phyloP scores from a whole-genome alignment of 371 early-diverging fungal species.

The Mucor piriformis region DNA sequence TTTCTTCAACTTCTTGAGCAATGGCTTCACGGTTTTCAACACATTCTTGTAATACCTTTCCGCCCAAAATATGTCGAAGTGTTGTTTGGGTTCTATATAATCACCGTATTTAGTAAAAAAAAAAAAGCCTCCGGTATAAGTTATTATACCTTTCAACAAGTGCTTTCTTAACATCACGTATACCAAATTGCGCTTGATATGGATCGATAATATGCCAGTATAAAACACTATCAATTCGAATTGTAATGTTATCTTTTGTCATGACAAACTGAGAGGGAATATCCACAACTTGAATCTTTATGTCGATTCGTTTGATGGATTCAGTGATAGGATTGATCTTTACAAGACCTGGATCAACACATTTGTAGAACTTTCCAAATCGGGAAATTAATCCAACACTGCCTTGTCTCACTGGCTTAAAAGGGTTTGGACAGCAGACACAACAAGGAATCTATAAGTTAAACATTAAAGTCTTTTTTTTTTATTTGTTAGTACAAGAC shows the following conservation, averaged over 20 bases:
- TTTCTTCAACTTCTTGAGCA: constrained; percentile 76
- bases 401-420: constrained; percentile 68
- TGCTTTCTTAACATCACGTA: constrained; percentile 74
- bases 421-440: constrained; percentile 80
- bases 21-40: constrained; percentile 91
- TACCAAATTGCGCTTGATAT: constrained; percentile 77
- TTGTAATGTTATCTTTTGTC: constrained; percentile 86
- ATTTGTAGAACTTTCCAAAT: constrained; percentile 86
- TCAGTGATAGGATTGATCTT: constrained; percentile 80
- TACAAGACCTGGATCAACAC: constrained; percentile 87
- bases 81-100: constrained; percentile 64
- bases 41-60: constrained; percentile 65
- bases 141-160: constrained; percentile 66
- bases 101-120: no score
- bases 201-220: constrained; percentile 87
- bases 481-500: not conserved
- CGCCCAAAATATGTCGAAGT: constrained; percentile 67
- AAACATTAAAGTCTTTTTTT: not conserved
- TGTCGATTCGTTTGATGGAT: constrained; percentile 60
- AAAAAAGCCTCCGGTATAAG: no score
- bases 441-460: constrained; percentile 40
- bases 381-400: constrained; percentile 75
- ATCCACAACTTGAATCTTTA: constrained; percentile 76
- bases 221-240: constrained; percentile 83
- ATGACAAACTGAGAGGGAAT: constrained; percentile 80